These are phyloP conservation scores for Botryotinia narcissicola DNA, from an alignment of 2,329 filamentous ascomycete species.

Conservation along the genomic window DNA sequence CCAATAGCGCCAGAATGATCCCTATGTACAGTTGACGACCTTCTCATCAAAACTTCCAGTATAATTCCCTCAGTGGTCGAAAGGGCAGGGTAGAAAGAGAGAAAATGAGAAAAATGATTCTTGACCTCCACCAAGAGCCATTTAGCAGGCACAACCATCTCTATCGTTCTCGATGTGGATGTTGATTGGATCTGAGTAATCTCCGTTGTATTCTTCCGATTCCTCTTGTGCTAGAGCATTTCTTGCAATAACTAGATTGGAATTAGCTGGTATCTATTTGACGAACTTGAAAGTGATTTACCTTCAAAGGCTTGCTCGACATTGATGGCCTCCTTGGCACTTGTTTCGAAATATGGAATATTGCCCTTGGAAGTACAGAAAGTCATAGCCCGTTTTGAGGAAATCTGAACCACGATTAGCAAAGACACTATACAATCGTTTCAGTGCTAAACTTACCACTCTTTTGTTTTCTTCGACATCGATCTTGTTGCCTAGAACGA, in stretches of 20 bases:
- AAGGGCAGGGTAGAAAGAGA: not conserved
- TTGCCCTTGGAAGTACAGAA: slow-evolving; percentile 97
- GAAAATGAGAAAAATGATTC: slow-evolving; percentile 18
- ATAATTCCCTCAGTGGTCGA: slow-evolving; percentile 2
- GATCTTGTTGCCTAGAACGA: slow-evolving; percentile 98
- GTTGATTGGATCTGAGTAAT: slow-evolving; percentile 97
- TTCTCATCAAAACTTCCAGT: slow-evolving; percentile 16
- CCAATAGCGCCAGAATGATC: slow-evolving; percentile 37
- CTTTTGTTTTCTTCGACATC: slow-evolving; percentile 97
- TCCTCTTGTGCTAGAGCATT: slow-evolving; percentile 96
- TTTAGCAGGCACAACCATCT: slow-evolving; percentile 88
- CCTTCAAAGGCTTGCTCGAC: slow-evolving; percentile 82
- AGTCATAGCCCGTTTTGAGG: slow-evolving; percentile 90
- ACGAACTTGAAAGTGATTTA: slow-evolving; percentile 33
- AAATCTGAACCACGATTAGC: slow-evolving; percentile 59
- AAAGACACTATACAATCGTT: not conserved
- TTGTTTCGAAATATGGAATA: slow-evolving; percentile 99
- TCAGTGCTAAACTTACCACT: slow-evolving; percentile 58
- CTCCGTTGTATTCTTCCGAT: slow-evolving; percentile 94
- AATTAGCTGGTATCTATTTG: slow-evolving; percentile 9
- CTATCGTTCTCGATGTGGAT: slow-evolving; percentile 94
- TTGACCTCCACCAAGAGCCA: slow-evolving; percentile 8
- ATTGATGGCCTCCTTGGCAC: slow-evolving; percentile 97
- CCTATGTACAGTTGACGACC: slow-evolving; percentile 34
- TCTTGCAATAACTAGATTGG: slow-evolving; percentile 76